Base-by-base conservation (phyloP, 225 moss, liverwort and hornwort genomes). In the Marchantia polymorpha region DNA sequence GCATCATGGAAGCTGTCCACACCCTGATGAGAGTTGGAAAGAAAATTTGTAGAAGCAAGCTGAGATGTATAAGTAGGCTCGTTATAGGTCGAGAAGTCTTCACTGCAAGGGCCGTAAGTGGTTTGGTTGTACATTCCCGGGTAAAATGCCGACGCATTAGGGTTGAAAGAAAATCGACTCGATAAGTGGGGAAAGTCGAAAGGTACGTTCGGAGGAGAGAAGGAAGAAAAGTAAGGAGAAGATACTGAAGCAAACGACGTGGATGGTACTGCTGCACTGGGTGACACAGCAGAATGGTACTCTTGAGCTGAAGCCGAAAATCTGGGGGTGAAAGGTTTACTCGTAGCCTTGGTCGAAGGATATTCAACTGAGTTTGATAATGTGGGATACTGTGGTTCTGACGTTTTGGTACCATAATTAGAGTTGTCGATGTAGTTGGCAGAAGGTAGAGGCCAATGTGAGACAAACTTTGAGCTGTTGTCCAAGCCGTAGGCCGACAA, bases 61-160 rank as follows among this genome's bases (percentile, higher is more conserved):
- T 64, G 79, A 64, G 84, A 78, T 72, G 78, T 30, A 74, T 77
- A 86, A 68, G 68, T 77, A 59, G 83, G 77, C 69, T 83, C 83
- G 66, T 27, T 49, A 30, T 64, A 77, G 7, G 73, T 69, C 66
- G 72, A 52, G 55, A 73, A 81, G 29, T 81, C 86, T 75, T 83
- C 78, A 81, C 29, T 31, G 81, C 81, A 64, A 81, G 83, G 64
- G 77, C 76, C 78, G 82, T 73, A 75, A 60, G 78, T 6, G 81
- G 81, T 60, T 51, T 83, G 55, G 81, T 81, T 29, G 76, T 83
- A 81, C 81, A 81, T 54, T 72, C 80, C 81, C 75, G 86, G 83
- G 78, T 78, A 20, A 81, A 86, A 86, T 75, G 64, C 54, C 74
- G 83, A 59, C 47, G 77, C 81, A 80, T 83, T 69, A 75, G 83